These are phyloP conservation scores for Neopestalotiopsis rosae DNA, from an alignment of 2,329 filamentous ascomycete species.

Conservation along the genomic window DNA sequence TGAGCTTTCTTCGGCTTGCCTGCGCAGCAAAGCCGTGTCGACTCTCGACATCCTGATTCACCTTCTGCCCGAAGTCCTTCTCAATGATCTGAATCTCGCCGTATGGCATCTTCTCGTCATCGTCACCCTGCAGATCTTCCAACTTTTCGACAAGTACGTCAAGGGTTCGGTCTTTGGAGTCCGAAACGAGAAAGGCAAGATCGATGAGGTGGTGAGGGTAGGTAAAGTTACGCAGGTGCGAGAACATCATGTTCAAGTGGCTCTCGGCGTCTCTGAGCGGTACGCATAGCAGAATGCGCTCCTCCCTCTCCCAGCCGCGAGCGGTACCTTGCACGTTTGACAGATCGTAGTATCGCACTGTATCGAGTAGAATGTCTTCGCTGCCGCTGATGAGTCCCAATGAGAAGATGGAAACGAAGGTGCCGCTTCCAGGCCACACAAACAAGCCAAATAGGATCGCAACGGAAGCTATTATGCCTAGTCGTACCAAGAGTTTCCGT, in stretches of 20 bases:
- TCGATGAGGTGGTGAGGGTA: constrained; percentile 98
- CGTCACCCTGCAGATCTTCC: constrained; percentile 78
- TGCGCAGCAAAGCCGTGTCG: constrained; percentile 97
- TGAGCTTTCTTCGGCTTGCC: constrained; percentile 89
- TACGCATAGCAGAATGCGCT: constrained; percentile 93
- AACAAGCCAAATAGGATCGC: constrained; percentile 74
- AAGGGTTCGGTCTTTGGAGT: constrained; percentile 92
- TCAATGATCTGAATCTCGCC: constrained; percentile 98
- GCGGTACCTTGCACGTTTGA: constrained; percentile 89
- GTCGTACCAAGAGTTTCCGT: constrained; percentile 72
- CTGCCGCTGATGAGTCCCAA: constrained; percentile 72
- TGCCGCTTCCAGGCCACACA: constrained; percentile 71
- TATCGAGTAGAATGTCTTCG: constrained; percentile 83
- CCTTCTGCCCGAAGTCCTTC: constrained; percentile 98
- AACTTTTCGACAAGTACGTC: constrained; percentile 76
- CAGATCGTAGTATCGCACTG: constrained; percentile 95
- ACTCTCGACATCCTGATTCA: constrained; percentile 97
- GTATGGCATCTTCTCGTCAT: constrained; percentile 81
- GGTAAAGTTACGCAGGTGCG: constrained; percentile 94
- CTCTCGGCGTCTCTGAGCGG: constrained; percentile 90
- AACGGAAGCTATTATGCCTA: constrained; percentile 64
- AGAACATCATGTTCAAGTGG: constrained; percentile 97
- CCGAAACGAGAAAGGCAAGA: constrained; percentile 93
- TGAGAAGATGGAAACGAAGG: constrained; percentile 65
- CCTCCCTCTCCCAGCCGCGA: constrained; percentile 93